Percentiles rank a stretch among this genome's conserved stretches.
phyloP scores from a whole-genome alignment of 2,329 filamentous ascomycete species.

The Aphanoascus verrucosus region DNA sequence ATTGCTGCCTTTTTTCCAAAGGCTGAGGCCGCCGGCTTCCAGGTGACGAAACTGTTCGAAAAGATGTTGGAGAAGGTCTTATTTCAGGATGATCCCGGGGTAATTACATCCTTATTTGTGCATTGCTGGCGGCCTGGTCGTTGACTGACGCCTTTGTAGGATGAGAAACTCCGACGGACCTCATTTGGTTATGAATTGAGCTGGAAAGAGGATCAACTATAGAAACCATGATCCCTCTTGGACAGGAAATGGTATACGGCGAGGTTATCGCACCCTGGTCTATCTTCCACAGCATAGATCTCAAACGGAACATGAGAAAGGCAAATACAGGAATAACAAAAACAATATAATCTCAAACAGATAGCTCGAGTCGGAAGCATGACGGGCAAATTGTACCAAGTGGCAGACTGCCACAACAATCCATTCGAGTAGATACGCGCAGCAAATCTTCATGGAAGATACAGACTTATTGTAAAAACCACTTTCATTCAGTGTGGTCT shows the following conservation, averaged over 20 bases:
- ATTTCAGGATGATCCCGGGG: conserved; percentile 78
- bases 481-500: too few relatives aligned
- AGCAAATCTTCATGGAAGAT: too few relatives aligned
- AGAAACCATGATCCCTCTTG: background rate
- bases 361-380: too few relatives aligned
- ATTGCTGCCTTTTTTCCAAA: conserved; percentile 80
- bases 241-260: background rate
- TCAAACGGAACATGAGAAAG: background rate
- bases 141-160: conserved; percentile 33
- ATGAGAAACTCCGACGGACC: conserved; percentile 68
- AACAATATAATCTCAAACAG: too few relatives aligned
- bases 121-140: background rate
- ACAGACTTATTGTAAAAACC: too few relatives aligned
- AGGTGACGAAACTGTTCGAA: conserved; percentile 70
- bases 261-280: too few relatives aligned
- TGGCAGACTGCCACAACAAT: too few relatives aligned
- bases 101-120: conserved; percentile 29
- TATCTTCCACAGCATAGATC: background rate
- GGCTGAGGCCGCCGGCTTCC: conserved; percentile 58
- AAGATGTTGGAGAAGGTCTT: conserved; percentile 73
- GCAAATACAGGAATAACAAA: too few relatives aligned
- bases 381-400: too few relatives aligned
- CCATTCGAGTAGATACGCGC: too few relatives aligned
- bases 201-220: conserved; percentile 44
- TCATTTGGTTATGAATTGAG: conserved; percentile 67